Evolutionary conservation across 208 protist genomes (phyloP).

Genomic region (Crithidia expoeki): DNA sequence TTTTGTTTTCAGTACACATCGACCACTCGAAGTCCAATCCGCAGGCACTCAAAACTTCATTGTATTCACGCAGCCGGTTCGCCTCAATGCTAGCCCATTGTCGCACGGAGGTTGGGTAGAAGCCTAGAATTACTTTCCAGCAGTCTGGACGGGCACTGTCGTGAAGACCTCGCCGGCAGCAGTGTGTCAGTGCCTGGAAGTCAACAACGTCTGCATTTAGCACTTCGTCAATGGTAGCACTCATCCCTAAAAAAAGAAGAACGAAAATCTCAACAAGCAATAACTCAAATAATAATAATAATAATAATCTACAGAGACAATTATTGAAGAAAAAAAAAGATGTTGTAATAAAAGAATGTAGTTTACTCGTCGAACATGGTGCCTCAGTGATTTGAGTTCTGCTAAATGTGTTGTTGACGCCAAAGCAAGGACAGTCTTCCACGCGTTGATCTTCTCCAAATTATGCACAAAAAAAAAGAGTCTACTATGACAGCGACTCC

Average conservation of each 20-base stretch:
- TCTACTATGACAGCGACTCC: too few relatives aligned
- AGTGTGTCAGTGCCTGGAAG: slow-evolving; percentile 35
- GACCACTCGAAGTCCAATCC: slow-evolving; percentile 12
- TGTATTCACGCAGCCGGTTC: slow-evolving; percentile 20
- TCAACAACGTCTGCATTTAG: slow-evolving; percentile 31
- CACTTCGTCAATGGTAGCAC: slow-evolving; percentile 19
- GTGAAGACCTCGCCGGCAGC: slow-evolving; percentile 63
- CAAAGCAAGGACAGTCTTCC: not conserved
- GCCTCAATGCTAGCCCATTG: slow-evolving; percentile 45
- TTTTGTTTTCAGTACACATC: not conserved
- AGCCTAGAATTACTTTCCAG: slow-evolving; percentile 85
- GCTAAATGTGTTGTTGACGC: not conserved
- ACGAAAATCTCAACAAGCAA: not conserved
- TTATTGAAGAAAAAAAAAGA: not conserved
- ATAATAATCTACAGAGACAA: too few relatives aligned
- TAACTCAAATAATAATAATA: too few relatives aligned
- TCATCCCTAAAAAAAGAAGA: slow-evolving; percentile 16
- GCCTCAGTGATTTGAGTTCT: too few relatives aligned
- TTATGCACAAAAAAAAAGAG: too few relatives aligned
- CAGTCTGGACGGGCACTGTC: slow-evolving; percentile 38
- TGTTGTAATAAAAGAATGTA: not conserved
- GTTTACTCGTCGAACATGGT: too few relatives aligned
- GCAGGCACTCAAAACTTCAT: slow-evolving; percentile 18
- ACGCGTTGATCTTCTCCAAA: too few relatives aligned
- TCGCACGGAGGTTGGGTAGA: slow-evolving; percentile 38